Evolutionary conservation across 2,329 filamentous ascomycete species (phyloP).

Genomic region (Fusarium papillatum): DNA sequence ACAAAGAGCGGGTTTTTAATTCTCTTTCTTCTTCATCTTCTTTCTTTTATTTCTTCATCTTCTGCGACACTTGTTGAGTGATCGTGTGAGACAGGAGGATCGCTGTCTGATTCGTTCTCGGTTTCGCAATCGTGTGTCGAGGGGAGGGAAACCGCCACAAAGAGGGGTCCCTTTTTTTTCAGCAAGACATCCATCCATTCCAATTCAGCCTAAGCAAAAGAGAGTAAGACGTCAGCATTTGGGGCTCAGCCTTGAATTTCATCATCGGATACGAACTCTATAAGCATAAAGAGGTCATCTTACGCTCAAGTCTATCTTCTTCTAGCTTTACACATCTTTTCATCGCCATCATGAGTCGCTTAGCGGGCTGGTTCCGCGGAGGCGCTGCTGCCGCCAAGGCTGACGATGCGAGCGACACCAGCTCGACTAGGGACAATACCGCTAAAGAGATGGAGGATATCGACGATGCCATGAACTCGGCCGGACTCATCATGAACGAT

Average conservation of each 20-base stretch:
- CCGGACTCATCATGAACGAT: conserved; percentile 86
- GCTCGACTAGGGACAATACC: conserved; percentile 43
- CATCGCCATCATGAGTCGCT: conserved; percentile 57
- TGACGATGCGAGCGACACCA: conserved; percentile 48
- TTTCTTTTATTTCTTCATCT: neutral
- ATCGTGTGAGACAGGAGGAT: neutral
- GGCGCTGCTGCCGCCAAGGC: conserved; percentile 46
- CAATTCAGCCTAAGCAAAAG: conserved; percentile 37
- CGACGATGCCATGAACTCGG: conserved; percentile 72
- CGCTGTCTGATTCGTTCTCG: neutral
- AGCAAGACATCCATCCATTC: neutral
- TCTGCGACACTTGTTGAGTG: neutral
- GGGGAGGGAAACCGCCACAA: conserved; percentile 29
- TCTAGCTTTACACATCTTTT: neutral
- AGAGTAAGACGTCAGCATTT: conserved; percentile 36
- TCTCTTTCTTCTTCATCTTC: neutral
- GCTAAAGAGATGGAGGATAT: conserved; percentile 67
- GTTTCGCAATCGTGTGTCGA: conserved; percentile 14
- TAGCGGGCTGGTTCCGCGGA: conserved; percentile 66
- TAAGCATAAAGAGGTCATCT: neutral
- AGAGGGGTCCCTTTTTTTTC: conserved; percentile 24
- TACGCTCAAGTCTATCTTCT: neutral
- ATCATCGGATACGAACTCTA: neutral
- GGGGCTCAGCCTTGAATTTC: conserved; percentile 25
- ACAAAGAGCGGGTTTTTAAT: conserved; percentile 24